Base-by-base conservation (phyloP, 1,284 basidiomycete genomes). In the Kalmanozyma brasiliensis region DNA sequence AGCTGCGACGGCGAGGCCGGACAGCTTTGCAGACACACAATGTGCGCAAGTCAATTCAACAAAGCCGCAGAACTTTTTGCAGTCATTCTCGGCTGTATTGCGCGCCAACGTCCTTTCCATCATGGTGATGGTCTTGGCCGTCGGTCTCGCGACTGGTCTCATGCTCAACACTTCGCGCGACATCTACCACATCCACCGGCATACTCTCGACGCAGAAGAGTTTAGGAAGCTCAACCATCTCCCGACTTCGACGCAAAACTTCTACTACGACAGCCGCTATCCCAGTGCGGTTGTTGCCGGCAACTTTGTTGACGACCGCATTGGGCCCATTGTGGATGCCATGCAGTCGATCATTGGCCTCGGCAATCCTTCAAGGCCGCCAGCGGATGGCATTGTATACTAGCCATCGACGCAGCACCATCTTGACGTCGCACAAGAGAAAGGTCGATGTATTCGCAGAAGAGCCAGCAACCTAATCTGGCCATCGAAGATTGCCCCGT, bases 181-280 rank as follows among this genome's bases (percentile, higher is more conserved):
- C 45, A 55, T 69, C n/a, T 69, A 69, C 33, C 66, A 69, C 37
- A 58, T 64, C 56, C 47, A 55, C 30, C 47, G 60, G 33, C 60
- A 46, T 6, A 48, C 44, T 4, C 45, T 69, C 24, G 66, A 69
- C 19, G 66, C 66, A 32, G 52, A 64, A 23, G 56, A 59, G 30
- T 69, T 63, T 56, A 22, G 66, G 1, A 63, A 55, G 42, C 66
- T 69, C 43, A 69, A 69, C 24, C 48, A 63, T 32, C 40, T 60
- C 7, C 60, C 66, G 2, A 37, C 29, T n/a, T 17, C 46, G 10
- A 44, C 32, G 8, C 52, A 60, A 26, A 52, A 22, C n/a, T 60
- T 38, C 41, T 69, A 63, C 45, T 64, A 56, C 48, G 66, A 69
- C 22, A 47, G 44, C 14, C 55, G 66, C 23, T 69, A 69, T 37